Evolutionary conservation across 2,329 filamentous ascomycete species (phyloP).

Genomic region (Pseudogymnoascus verrucosus): DNA sequence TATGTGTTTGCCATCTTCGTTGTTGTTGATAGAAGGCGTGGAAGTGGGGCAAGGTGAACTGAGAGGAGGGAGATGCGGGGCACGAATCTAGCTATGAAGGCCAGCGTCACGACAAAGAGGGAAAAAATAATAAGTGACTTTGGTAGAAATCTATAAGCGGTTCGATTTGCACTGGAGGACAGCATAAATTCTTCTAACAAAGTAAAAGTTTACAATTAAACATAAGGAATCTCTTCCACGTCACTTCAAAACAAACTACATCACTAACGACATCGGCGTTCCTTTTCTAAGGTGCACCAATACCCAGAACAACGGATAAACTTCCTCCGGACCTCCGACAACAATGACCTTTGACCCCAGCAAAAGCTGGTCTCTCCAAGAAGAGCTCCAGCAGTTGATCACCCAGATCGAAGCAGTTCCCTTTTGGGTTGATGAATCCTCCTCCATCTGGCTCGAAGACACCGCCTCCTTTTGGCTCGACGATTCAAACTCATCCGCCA

Average conservation of each 20-base stretch:
- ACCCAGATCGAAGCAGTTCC: not conserved
- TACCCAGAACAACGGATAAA: not conserved
- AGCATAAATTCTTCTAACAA: not conserved
- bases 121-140: constrained; percentile 20
- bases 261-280: not conserved
- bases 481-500: not conserved
- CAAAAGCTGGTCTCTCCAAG: constrained; percentile 5
- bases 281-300: not conserved
- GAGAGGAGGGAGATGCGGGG: constrained; percentile 25
- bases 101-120: constrained; percentile 24
- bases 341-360: constrained; percentile 1
- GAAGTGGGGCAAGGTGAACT: constrained; percentile 21
- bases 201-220: not conserved
- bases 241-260: constrained; percentile 1
- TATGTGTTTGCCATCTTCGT: constrained; percentile 42
- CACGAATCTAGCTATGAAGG: constrained; percentile 22
- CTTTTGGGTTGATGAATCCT: not conserved
- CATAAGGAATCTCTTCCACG: not conserved
- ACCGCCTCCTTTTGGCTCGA: constrained; percentile 3
- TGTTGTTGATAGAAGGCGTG: constrained; percentile 16
- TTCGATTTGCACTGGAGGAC: not conserved
- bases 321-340: not conserved
- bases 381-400: constrained; percentile 6
- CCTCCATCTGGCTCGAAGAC: not conserved
- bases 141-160: constrained; percentile 10